Evolutionary conservation across 2,329 filamentous ascomycete species (phyloP).

Genomic region (Biscogniauxia sp.): DNA sequence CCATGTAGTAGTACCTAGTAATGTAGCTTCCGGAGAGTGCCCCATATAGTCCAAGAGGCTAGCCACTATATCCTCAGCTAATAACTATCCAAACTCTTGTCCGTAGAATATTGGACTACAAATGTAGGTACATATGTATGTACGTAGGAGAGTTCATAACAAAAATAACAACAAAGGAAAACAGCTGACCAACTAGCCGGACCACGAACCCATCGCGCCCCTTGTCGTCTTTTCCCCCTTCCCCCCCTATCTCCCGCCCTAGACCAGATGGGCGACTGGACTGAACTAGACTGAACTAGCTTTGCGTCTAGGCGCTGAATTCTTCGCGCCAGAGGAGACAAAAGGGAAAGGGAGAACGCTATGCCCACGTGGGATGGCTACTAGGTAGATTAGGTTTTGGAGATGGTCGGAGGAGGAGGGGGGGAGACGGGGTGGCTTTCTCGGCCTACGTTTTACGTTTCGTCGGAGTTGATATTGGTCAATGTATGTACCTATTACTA

Average conservation of each 20-base stretch:
- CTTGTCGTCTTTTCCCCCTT: neutral
- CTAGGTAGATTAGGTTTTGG: neutral
- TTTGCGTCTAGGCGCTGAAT: neutral
- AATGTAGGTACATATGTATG: neutral
- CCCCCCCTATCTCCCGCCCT: neutral
- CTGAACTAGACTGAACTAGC: neutral
- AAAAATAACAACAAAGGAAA: neutral
- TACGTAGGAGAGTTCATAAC: neutral
- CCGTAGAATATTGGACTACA: neutral
- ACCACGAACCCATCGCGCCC: neutral
- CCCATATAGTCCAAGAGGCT: too few species aligned
- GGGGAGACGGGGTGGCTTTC: too few species aligned
- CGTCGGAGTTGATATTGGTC: neutral
- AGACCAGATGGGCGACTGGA: neutral
- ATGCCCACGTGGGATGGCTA: neutral
- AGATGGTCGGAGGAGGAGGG: too few species aligned
- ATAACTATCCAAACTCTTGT: too few species aligned
- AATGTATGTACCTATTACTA: too few species aligned
- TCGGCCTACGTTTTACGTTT: too few species aligned
- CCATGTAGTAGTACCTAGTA: too few species aligned
- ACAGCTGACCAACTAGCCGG: neutral
- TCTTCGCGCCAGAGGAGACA: neutral
- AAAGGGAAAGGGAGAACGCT: neutral
- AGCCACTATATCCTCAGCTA: too few species aligned
- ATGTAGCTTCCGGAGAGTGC: too few species aligned